Evolutionary conservation across 2,329 filamentous ascomycete species (phyloP), one percentile per base, ranked within the genome.

Genomic region (Ophiostoma triangulosporum): DNA sequence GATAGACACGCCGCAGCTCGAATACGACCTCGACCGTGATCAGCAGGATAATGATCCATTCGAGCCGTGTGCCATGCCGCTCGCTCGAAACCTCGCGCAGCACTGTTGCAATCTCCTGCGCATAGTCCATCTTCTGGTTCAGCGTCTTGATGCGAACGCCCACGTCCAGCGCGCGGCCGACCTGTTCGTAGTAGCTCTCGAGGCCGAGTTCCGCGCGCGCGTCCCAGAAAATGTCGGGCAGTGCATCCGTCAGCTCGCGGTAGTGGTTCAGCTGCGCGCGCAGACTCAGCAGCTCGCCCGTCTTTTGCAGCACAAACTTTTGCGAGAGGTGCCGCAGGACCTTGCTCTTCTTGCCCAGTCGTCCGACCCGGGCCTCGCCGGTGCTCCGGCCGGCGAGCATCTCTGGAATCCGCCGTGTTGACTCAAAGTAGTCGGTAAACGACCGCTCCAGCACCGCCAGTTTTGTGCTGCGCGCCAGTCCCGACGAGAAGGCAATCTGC

Each of bases 121-220:
- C 93, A 66, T 98, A 97, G 64, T 95, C 91, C 80, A 98, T 94
- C 71, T 95, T 95, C 70, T 95, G 88, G 66, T 98, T 98, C 60
- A 97, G 70, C 17, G 88, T 83, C 62, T 86, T 87, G 69, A 97
- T 97, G 50, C 93, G 79, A 26, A 93, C 87, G 32, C 87, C 86
- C 24, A 97, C 90, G 67, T 97, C 93, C 33, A 98, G 76, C 0
- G 89, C 88, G 53, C 84, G 81, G 38, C 91, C 90, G 38, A 96
- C 88, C 66, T 93, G 86, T 60, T 95, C 90, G 67, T 97, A 98
- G 70, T 96, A 97, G 29, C 84, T 86, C 66, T 96, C 93, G 2
- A 98, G 75, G 0, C 89, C 87, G 2, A 96, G 79, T 66, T 96
- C 90, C 61, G 93, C 85, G 50, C 82, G 79, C 61, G 80, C 86